A percentile compares a stretch with the other conserved stretches of the same genome.
Conservation (phyloP, 2,329 filamentous ascomycete species). For the Venturia carpophila region DNA sequence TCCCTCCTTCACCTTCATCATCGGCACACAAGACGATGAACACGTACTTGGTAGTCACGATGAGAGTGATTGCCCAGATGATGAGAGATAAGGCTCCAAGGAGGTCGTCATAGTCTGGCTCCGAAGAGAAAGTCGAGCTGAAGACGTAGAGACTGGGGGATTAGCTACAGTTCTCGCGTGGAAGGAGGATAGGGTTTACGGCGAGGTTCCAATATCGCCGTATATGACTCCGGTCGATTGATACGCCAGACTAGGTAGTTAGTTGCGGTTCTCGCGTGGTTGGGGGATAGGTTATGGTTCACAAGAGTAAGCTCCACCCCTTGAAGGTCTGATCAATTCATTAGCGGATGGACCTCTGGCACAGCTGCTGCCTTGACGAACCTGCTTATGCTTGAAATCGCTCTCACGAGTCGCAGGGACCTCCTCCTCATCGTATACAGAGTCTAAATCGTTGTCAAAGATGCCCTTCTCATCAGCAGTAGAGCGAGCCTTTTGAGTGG, state of each 20-base stretch:
- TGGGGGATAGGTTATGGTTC: neutral
- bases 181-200: conserved; percentile 23
- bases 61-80: conserved; percentile 60
- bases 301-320: conserved; percentile 21
- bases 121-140: conserved; percentile 55
- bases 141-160: conserved; percentile 52
- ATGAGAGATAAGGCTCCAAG: conserved; percentile 60
- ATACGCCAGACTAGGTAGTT: conserved; percentile 41
- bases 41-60: conserved; percentile 63
- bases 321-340: conserved; percentile 17
- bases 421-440: conserved; percentile 19
- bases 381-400: conserved; percentile 21
- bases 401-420: conserved; percentile 18
- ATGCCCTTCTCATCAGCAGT: neutral
- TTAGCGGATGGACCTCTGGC: neutral
- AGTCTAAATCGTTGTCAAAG: conserved; percentile 6
- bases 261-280: neutral
- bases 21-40: conserved; percentile 59
- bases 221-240: conserved; percentile 62
- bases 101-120: conserved; percentile 51
- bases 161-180: no score
- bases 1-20: conserved; percentile 57
- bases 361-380: neutral
- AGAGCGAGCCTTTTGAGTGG: neutral
- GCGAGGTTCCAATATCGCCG: conserved; percentile 59